Conservation (phyloP, 345 rosid species). For the Nasturtium officinale region DNA sequence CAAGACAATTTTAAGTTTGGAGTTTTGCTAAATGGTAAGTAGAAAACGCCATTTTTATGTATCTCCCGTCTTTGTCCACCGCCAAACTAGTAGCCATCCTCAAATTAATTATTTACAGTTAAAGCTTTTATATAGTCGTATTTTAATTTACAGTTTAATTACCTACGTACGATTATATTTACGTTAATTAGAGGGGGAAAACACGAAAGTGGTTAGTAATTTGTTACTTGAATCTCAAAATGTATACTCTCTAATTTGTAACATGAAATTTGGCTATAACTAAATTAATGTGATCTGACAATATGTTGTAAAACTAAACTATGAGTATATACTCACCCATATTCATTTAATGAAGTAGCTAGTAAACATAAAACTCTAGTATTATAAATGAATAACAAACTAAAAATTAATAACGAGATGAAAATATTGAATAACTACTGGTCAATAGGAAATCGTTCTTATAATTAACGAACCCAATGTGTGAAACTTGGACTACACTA, state of each 20-base stretch:
- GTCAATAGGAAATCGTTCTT: background rate
- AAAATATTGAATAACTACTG: background rate
- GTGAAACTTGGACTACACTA: constrained; percentile 22
- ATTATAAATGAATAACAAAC: too few relatives aligned
- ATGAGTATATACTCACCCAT: background rate
- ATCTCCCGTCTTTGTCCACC: constrained; percentile 41
- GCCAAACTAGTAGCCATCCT: constrained; percentile 31
- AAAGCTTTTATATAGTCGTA: background rate
- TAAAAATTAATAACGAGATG: background rate
- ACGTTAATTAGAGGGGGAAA: background rate
- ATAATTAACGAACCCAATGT: background rate
- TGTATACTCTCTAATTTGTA: background rate
- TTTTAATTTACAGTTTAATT: background rate
- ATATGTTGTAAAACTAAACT: background rate
- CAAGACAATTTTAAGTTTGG: constrained; percentile 27
- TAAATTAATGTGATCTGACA: background rate
- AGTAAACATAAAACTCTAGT: background rate
- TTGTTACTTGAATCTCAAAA: background rate
- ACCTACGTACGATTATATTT: constrained; percentile 1
- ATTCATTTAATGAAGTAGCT: background rate
- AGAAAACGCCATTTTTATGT: constrained; percentile 41
- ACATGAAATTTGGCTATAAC: background rate
- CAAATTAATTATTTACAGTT: background rate
- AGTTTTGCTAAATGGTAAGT: constrained; percentile 33
- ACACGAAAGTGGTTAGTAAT: background rate